Percentiles rank a stretch among this genome's conserved stretches.
phyloP scores from a whole-genome alignment of 192 early-diverging fungal genomes.

The Umbelopsis sp. region DNA sequence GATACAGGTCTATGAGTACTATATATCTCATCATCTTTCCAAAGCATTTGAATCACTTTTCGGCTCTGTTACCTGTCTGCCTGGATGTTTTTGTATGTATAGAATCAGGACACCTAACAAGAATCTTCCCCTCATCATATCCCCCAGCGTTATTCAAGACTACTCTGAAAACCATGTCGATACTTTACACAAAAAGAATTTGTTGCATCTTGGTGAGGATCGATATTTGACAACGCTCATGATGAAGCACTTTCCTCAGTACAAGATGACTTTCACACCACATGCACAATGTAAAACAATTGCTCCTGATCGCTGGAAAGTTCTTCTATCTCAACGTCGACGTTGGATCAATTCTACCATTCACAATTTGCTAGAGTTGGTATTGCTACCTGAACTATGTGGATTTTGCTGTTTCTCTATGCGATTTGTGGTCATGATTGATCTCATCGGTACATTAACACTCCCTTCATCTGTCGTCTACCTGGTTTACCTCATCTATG shows the following conservation, averaged over 20 bases:
- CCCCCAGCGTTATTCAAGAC: constrained; percentile 86
- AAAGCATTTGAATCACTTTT: constrained; percentile 98
- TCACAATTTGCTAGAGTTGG: constrained; percentile 95
- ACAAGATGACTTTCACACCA: constrained; percentile 90
- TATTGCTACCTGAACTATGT: constrained; percentile 92
- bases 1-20: constrained; percentile 99
- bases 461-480: constrained; percentile 92
- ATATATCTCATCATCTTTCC: constrained; percentile 93
- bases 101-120: constrained; percentile 87
- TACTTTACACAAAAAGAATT: constrained; percentile 98
- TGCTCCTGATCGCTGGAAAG: constrained; percentile 91
- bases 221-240: constrained; percentile 94
- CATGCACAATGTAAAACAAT: constrained; percentile 92
- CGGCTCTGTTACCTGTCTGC: constrained; percentile 95
- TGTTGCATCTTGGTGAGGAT: constrained; percentile 98
- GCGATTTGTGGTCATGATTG: constrained; percentile 95
- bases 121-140: constrained; percentile 87
- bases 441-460: constrained; percentile 88
- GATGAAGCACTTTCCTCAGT: constrained; percentile 97
- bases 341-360: constrained; percentile 99
- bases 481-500: constrained; percentile 82
- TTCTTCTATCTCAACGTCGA: constrained; percentile 95
- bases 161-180: constrained; percentile 95
- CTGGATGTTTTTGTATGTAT: constrained; percentile 99
- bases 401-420: constrained; percentile 98